These are phyloP conservation scores for Rhododendron simsii DNA, from an alignment of 148 eudicot species.

Conservation along the genomic window DNA sequence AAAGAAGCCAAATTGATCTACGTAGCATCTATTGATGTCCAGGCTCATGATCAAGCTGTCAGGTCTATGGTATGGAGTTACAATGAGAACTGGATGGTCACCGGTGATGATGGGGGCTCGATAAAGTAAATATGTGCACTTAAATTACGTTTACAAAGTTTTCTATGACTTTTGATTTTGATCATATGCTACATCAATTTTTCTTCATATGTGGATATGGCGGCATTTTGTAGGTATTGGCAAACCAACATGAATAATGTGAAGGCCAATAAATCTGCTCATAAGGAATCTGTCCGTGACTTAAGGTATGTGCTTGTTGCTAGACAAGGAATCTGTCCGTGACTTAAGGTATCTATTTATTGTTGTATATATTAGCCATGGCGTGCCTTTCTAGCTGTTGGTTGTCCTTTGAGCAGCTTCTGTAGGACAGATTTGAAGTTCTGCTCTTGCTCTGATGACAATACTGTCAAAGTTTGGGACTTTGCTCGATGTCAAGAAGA, in stretches of 20 bases:
- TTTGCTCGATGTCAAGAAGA: slow-evolving; percentile 97
- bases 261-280: slow-evolving; percentile 88
- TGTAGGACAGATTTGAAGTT: slow-evolving; percentile 95
- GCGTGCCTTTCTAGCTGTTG: slow-evolving; percentile 4
- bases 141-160: not conserved
- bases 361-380: not conserved
- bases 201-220: slow-evolving; percentile 12
- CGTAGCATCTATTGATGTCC: slow-evolving; percentile 13
- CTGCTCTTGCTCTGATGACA: slow-evolving; percentile 98
- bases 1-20: not conserved
- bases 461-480: slow-evolving; percentile 98
- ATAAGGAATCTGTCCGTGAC: slow-evolving; percentile 93
- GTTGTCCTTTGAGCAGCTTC: slow-evolving; percentile 51
- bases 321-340: slow-evolving; percentile 78
- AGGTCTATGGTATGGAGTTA: slow-evolving; percentile 99
- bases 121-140: slow-evolving; percentile 51
- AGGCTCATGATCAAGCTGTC: slow-evolving; percentile 99
- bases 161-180: not conserved
- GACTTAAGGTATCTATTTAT: slow-evolving; percentile 57
- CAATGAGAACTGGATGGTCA: slow-evolving; percentile 98
- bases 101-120: slow-evolving; percentile 97
- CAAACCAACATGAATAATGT: slow-evolving; percentile 98
- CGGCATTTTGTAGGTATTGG: slow-evolving; percentile 68
- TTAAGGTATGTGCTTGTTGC: slow-evolving; percentile 45
- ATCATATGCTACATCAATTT: not conserved